These are phyloP conservation scores for Aspergillus homomorphus DNA, from an alignment of 495 filamentous ascomycete genomes.

Conservation along the genomic window DNA sequence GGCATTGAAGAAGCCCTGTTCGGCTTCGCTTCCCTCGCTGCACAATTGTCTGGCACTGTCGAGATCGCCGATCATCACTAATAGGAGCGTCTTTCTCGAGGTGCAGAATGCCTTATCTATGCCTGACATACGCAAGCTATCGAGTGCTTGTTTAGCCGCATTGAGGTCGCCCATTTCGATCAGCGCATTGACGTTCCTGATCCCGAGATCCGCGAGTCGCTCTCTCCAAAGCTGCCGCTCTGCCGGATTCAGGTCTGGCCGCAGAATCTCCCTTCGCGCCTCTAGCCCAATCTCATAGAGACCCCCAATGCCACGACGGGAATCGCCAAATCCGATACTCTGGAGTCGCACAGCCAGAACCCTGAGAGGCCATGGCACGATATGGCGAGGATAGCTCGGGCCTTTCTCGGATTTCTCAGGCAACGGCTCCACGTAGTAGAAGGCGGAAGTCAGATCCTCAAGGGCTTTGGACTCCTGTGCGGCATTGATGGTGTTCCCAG, in stretches of 20 bases:
- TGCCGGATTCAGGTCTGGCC: slow-evolving; percentile 21
- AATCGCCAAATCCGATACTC: slow-evolving; percentile 78
- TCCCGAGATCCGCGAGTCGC: slow-evolving; percentile 68
- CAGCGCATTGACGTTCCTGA: slow-evolving; percentile 74
- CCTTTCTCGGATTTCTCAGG: slow-evolving; percentile 27
- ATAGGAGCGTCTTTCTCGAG: slow-evolving; percentile 61
- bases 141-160: slow-evolving; percentile 68
- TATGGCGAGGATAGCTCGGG: slow-evolving; percentile 39
- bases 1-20: slow-evolving; percentile 50
- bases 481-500: slow-evolving; percentile 66
- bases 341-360: slow-evolving; percentile 79
- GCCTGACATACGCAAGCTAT: slow-evolving; percentile 34
- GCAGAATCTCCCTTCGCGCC: slow-evolving; percentile 55
- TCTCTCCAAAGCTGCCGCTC: slow-evolving; percentile 61
- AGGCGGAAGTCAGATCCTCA: slow-evolving; percentile 69
- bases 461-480: slow-evolving; percentile 82
- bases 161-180: slow-evolving; percentile 89
- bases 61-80: slow-evolving; percentile 72
- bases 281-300: slow-evolving; percentile 86
- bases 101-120: slow-evolving; percentile 35
- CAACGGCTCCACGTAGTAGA: slow-evolving; percentile 57
- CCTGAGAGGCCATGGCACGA: slow-evolving; percentile 85
- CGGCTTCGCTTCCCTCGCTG: slow-evolving; percentile 19
- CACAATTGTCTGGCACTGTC: slow-evolving; percentile 57
- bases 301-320: slow-evolving; percentile 76